phyloP scores from a whole-genome alignment of 495 filamentous ascomycete genomes.

The Tuber melanosporum region DNA sequence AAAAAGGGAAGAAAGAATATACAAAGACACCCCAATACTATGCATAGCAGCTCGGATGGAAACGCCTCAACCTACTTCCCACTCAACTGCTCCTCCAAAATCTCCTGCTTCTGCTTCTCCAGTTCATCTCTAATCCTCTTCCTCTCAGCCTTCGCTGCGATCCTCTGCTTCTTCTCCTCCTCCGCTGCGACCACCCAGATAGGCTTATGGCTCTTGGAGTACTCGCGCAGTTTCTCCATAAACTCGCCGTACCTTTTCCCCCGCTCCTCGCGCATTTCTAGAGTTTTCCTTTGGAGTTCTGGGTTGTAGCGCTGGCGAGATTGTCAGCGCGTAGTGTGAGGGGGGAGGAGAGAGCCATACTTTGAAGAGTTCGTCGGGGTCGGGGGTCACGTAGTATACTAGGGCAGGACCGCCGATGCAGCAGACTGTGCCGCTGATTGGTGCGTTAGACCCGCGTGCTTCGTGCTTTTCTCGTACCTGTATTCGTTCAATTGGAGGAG shows the following conservation, averaged over 20 bases:
- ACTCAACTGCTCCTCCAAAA: constrained; percentile 43
- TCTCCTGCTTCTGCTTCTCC: constrained; percentile 57
- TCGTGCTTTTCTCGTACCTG: not conserved
- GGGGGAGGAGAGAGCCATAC: constrained; percentile 39
- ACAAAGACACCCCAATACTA: not conserved
- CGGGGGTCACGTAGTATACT: constrained; percentile 70
- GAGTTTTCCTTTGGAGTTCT: constrained; percentile 75
- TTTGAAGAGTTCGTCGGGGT: constrained; percentile 83
- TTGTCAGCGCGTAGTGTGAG: constrained; percentile 6
- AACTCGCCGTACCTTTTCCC: constrained; percentile 86
- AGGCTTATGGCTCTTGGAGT: constrained; percentile 83
- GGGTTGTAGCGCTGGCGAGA: constrained; percentile 72
- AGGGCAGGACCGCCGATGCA: constrained; percentile 80
- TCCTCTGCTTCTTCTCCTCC: constrained; percentile 52
- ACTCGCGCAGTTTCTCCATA: constrained; percentile 71
- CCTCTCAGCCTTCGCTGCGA: constrained; percentile 51
- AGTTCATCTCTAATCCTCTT: constrained; percentile 51
- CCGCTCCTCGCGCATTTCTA: constrained; percentile 63
- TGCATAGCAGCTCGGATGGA: too few relatives aligned
- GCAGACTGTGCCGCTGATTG: constrained; percentile 57
- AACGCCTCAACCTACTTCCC: constrained; percentile 12
- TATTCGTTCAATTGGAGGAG: constrained; percentile 14
- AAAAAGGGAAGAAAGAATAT: not conserved
- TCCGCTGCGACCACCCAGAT: constrained; percentile 73
- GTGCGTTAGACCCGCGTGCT: constrained; percentile 1